A percentile compares a stretch with the other conserved stretches of the same genome.
Evolutionary conservation across 2,329 filamentous ascomycete genomes (phyloP).

Genomic region (Ceratocystis destructans): DNA sequence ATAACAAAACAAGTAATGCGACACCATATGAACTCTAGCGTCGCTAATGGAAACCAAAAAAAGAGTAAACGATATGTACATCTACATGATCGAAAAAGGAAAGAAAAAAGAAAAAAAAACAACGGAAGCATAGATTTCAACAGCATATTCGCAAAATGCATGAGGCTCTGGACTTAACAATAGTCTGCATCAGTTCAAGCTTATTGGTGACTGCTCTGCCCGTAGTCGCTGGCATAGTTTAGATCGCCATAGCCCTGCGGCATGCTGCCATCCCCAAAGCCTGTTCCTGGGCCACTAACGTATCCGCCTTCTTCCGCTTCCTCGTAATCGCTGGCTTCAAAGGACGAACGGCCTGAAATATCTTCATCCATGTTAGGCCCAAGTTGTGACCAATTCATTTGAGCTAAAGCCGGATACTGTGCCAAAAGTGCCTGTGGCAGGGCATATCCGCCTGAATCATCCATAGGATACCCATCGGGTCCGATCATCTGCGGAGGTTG

Average conservation of each 20-base stretch:
- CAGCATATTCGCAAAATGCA: background rate
- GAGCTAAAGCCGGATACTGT: conserved; percentile 87
- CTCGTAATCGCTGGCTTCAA: conserved; percentile 67
- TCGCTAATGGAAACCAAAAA: background rate
- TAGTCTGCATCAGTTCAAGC: background rate
- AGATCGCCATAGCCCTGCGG: conserved; percentile 42
- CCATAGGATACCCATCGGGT: conserved; percentile 44
- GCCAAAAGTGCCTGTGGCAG: conserved; percentile 79
- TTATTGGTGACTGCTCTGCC: conserved; percentile 25
- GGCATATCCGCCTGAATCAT: conserved; percentile 44
- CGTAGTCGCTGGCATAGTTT: conserved; percentile 41
- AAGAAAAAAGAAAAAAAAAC: background rate
- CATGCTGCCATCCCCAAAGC: conserved; percentile 44
- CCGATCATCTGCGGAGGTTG: conserved; percentile 40
- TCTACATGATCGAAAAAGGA: background rate
- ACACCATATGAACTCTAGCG: background rate
- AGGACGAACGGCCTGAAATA: conserved; percentile 64
- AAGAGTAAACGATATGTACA: background rate
- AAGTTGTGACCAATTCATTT: conserved; percentile 60
- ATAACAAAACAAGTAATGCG: background rate
- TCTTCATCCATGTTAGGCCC: conserved; percentile 62
- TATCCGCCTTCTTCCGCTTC: conserved; percentile 59
- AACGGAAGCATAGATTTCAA: background rate
- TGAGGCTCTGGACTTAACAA: background rate
- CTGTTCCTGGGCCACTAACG: conserved; percentile 47